Conservation (phyloP, 441 rosid species). For the Viola pubescens region DNA sequence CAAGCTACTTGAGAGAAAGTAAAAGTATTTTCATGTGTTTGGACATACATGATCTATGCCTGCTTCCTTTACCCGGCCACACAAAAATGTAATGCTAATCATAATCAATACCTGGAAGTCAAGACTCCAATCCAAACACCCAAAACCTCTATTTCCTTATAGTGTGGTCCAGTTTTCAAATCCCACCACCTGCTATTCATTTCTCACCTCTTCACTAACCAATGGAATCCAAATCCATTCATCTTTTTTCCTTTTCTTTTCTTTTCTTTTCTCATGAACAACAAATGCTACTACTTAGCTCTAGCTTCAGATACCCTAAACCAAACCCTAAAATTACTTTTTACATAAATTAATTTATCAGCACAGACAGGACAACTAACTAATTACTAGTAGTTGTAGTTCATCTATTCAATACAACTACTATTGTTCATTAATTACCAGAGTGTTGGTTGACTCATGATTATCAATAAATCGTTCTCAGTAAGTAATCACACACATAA, state of each 20-base stretch:
- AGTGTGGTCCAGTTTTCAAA: conserved; percentile 1
- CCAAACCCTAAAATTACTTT: neutral
- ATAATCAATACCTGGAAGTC: conserved; percentile 14
- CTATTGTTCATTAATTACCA: too few relatives aligned
- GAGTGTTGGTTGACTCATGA: too few relatives aligned
- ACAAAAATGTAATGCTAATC: conserved; percentile 16
- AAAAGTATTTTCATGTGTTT: conserved; percentile 16
- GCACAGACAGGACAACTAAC: neutral
- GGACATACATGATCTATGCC: conserved; percentile 17
- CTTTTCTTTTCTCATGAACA: neutral
- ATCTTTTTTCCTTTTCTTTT: neutral
- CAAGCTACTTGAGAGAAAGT: neutral
- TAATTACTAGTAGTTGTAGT: too few relatives aligned
- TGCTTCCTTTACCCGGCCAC: conserved; percentile 14
- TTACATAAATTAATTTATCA: neutral
- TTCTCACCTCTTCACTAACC: conserved; percentile 15
- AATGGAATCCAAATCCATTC: neutral
- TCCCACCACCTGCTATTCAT: conserved; percentile 8
- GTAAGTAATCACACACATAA: too few relatives aligned
- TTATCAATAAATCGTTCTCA: too few relatives aligned
- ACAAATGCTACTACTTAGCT: neutral
- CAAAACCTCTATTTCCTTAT: neutral
- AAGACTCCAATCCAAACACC: neutral
- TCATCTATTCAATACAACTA: too few relatives aligned
- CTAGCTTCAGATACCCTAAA: neutral